phyloP scores from a whole-genome alignment of 352 stramenopile genomes.

The Phytophthora pini region DNA sequence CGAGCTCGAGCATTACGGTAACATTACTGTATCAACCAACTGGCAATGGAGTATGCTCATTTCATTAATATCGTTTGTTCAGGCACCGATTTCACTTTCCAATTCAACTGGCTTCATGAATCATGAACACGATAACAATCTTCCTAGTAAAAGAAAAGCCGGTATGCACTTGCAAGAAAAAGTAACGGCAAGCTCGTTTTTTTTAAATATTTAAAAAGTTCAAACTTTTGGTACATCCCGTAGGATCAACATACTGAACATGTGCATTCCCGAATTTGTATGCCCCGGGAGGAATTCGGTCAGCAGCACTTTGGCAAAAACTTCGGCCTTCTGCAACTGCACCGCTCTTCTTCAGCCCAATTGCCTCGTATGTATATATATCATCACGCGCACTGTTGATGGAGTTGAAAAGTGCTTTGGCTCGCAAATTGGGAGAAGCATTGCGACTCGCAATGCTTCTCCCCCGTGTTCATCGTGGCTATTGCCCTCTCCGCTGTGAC shows the following conservation, averaged over 20 bases:
- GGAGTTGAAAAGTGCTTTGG: constrained; percentile 63
- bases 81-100: background rate
- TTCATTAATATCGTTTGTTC: background rate
- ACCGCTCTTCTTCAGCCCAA: constrained; percentile 73
- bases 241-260: no score
- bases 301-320: constrained; percentile 80
- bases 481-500: constrained; percentile 63
- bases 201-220: constrained; percentile 25
- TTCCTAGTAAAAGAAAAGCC: no score
- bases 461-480: constrained; percentile 65
- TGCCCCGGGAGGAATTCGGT: constrained; percentile 73
- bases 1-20: constrained; percentile 5
- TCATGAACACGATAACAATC: no score
- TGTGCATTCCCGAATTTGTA: no score
- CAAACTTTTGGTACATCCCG: constrained; percentile 54
- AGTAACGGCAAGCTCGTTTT: no score
- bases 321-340: constrained; percentile 75
- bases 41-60: background rate
- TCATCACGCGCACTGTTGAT: constrained; percentile 39
- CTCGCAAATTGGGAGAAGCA: no score
- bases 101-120: background rate
- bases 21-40: no score
- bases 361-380: constrained; percentile 70
- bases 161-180: no score
- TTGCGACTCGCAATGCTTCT: constrained; percentile 51